Evolutionary conservation across 805 yeast genomes (phyloP), one percentile per base, ranked within the genome.

Genomic region (Yarrowia porcina): DNA sequence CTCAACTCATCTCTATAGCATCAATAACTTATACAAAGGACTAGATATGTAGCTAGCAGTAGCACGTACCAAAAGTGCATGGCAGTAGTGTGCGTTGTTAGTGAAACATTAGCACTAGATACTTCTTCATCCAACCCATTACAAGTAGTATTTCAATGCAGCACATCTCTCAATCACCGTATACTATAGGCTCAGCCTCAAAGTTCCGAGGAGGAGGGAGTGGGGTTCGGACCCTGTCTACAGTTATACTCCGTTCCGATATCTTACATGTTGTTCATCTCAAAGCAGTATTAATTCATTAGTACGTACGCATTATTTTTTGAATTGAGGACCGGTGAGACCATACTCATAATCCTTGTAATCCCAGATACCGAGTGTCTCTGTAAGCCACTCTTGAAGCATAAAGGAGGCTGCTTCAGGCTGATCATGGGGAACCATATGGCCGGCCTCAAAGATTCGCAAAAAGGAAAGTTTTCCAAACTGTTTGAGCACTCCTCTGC

Each of bases 351-450:
- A 45, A 20, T 45, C 52, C 18, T 30, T 28, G 52, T 59, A 41
- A 10, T 49, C 39, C 90, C 91, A 45, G 79, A 64, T 49, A 7
- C 56, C 56, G 28, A 49, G 38, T 1, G 56, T 49, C 56, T 49
- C 56, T 11, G 56, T 67, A 28, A 90, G 73, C 96, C 97, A 90
- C 67, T 84, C 77, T 76, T 88, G 85, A 20, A 88, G 80, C 87
- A 90, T 83, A 35, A 83, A 82, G 68, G 86, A 79, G 1, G 94
- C 78, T 67, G 81, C 81, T 68, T 81, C 86, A 9, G 96, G 96
- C 76, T 89, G 93, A 74, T 90, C 93, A 69, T 80, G 87, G 30
- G 96, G 96, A 67, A 90, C 96, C 96, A 90, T 88, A 74, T 90
- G 97, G 11, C 97, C 97, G 38, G 93, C 96, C 66, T 84, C 88